Base-by-base conservation (phyloP, 352 stramenopile genomes). In the Phytopythium chamaehyphon region DNA sequence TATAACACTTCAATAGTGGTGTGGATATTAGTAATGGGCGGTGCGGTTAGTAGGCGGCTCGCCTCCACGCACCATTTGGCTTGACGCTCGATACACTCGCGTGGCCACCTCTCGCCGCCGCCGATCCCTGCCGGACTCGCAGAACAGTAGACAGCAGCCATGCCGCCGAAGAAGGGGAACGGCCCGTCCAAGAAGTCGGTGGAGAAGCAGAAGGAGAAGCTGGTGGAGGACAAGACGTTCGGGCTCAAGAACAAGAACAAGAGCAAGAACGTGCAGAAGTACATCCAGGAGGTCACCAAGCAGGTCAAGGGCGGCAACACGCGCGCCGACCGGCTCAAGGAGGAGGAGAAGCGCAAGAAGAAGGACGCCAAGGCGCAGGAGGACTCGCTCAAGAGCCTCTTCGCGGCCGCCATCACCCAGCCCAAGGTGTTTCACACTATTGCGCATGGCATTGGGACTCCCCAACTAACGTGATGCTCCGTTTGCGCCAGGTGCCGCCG, bases 161-260 rank as follows among this genome's bases (percentile, higher is more conserved):
- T 94, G 84, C 73, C 79, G 54, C 84, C 83, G 24, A 95, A 92
- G 71, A 89, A 92, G 59, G 69, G 26, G 31, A 55, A 42, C 26
- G 72, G 66, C 8, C 61, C 64, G 35, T 89, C 79, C n/a, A 96
- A 93, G 65, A 97, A 97, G 71, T 68, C 66, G 18, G 71, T 87
- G 26, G 74, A 96, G 73, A 96, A 97, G 72, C 86, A 93, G 65
- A 90, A 95, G 60, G 86, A 96, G 16, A 97, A 98, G 76, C 59
- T 80, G 18, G 64, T 99, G 36, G 97, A 99, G 61, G 97, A 99
- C 76, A 98, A 98, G 76, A 99, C 97, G 15, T 99, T 99, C 61
- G 97, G 97, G 23, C 77, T 99, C 22, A 99, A 99, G 76, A 99
- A 99, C 82, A 99, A 99, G 70, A 99, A 99, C 71, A 99, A 99